Percentiles rank a stretch among this genome's conserved stretches.
Conservation (phyloP, 2,329 filamentous ascomycete genomes). For the Aureobasidium musti region DNA sequence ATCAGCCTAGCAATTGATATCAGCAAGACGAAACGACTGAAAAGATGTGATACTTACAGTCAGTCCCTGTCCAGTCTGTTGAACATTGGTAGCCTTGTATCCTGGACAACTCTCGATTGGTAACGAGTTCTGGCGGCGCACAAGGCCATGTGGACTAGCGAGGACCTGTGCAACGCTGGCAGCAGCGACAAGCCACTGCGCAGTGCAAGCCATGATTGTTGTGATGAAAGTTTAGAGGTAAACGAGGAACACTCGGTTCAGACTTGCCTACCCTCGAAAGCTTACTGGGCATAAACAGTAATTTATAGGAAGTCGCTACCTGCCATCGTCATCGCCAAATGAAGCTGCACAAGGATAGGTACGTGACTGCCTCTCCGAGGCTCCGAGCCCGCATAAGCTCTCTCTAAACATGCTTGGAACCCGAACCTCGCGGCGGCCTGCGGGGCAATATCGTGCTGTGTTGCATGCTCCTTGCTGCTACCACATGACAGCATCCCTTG, state of each 20-base stretch:
- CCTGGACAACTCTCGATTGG: slow-evolving; percentile 58
- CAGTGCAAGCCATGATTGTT: slow-evolving; percentile 9
- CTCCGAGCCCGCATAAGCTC: background rate
- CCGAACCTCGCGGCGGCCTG: background rate
- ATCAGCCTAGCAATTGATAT: slow-evolving; percentile 47
- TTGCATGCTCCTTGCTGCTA: slow-evolving; percentile 20
- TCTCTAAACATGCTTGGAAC: background rate
- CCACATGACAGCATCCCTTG: slow-evolving; percentile 8
- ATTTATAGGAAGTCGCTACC: slow-evolving; percentile 8
- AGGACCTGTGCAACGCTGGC: slow-evolving; percentile 18
- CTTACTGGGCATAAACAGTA: slow-evolving; percentile 12
- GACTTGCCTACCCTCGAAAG: background rate
- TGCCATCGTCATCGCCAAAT: background rate
- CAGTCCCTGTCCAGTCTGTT: slow-evolving; percentile 54
- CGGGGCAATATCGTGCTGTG: slow-evolving; percentile 12
- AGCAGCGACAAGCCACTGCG: slow-evolving; percentile 11
- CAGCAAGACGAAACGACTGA: slow-evolving; percentile 28
- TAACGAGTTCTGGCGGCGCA: slow-evolving; percentile 24
- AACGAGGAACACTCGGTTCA: background rate
- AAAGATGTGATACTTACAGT: slow-evolving; percentile 50
- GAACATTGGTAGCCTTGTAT: slow-evolving; percentile 65
- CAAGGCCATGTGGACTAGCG: slow-evolving; percentile 21
- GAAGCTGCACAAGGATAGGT: background rate
- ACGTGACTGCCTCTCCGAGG: slow-evolving; percentile 15
- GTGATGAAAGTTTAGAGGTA: background rate